Evolutionary conservation across 148 eudicot species (phyloP).

Genomic region (Rhododendron vialii): DNA sequence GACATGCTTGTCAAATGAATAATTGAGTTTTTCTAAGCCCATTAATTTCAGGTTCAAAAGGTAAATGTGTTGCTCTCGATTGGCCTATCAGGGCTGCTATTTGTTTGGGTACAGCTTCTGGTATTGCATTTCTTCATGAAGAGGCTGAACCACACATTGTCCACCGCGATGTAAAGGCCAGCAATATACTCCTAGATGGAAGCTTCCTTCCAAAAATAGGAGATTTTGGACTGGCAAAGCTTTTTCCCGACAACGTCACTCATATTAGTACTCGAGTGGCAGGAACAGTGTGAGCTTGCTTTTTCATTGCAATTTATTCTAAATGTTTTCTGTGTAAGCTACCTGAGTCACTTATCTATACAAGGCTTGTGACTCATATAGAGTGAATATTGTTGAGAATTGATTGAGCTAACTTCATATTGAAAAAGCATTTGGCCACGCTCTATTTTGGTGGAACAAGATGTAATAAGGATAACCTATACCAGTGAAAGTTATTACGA

Average conservation of each 20-base stretch:
- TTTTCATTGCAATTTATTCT: neutral
- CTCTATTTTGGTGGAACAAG: neutral
- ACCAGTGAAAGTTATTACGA: neutral
- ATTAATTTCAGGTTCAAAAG: slow-evolving; percentile 9
- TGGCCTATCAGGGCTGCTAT: slow-evolving; percentile 30
- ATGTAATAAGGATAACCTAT: neutral
- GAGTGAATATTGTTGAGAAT: neutral
- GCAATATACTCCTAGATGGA: slow-evolving; percentile 25
- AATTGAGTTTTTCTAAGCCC: neutral
- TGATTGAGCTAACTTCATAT: neutral
- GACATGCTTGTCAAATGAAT: neutral
- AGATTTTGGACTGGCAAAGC: slow-evolving; percentile 18
- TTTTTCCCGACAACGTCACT: slow-evolving; percentile 17
- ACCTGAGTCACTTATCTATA: neutral
- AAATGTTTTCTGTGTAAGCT: neutral
- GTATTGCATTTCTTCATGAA: slow-evolving; percentile 30
- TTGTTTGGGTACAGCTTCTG: slow-evolving; percentile 30
- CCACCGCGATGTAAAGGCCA: slow-evolving; percentile 30
- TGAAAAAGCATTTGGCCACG: neutral
- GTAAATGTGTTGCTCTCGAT: slow-evolving; percentile 9
- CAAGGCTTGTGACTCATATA: neutral
- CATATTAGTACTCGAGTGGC: slow-evolving; percentile 5
- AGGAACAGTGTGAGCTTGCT: slow-evolving; percentile 17
- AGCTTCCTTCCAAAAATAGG: slow-evolving; percentile 28
- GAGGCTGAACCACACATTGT: slow-evolving; percentile 19